Conservation (phyloP, 257 asterid genomes). For the Avicennia marina region DNA sequence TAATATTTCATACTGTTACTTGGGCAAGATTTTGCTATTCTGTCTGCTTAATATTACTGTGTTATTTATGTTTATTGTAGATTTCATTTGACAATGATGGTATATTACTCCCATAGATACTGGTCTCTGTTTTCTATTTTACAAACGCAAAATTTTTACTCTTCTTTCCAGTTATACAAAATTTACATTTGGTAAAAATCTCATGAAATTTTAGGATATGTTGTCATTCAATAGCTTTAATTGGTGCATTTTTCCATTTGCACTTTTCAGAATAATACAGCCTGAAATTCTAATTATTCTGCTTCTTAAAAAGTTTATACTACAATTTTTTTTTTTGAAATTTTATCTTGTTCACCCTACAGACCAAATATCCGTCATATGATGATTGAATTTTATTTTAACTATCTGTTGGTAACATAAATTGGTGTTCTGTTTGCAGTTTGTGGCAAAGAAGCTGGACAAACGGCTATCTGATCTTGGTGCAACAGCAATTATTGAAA, state of each 20-base stretch:
- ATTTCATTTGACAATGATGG: background rate
- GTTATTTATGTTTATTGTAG: background rate
- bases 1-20: background rate
- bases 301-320: background rate
- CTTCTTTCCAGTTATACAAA: too few relatives aligned
- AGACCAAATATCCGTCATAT: background rate
- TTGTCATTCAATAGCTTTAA: background rate
- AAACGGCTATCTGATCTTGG: constrained; percentile 83
- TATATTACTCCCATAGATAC: too few relatives aligned
- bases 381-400: too few relatives aligned
- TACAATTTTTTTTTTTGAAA: background rate
- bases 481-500: constrained; percentile 60
- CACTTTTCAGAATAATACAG: background rate
- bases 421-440: constrained; percentile 45
- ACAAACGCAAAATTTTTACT: background rate
- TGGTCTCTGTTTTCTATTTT: background rate
- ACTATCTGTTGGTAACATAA: background rate
- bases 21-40: too few relatives aligned
- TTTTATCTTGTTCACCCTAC: too few relatives aligned
- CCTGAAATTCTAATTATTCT: background rate
- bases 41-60: background rate
- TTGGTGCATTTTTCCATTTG: background rate
- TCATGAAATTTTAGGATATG: background rate
- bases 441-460: constrained; percentile 97
- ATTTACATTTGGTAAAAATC: too few relatives aligned